Evolutionary conservation across 768 basidiomycete genomes (phyloP), one percentile per base, ranked within the genome.

Genomic region (Tulasnella sp.): DNA sequence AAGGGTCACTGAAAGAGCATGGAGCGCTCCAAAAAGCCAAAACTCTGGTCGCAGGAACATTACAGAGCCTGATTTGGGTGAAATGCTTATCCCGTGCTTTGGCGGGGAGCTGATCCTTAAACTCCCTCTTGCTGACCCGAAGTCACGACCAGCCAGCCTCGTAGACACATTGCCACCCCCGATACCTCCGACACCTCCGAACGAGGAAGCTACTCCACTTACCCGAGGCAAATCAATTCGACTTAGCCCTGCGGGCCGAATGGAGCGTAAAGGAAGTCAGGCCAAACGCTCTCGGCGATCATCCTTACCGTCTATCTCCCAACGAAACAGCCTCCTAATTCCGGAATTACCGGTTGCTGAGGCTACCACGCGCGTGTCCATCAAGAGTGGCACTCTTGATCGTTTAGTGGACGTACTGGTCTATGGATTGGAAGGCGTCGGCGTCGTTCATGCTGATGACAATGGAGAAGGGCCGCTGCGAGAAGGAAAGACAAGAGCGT

Each of bases 381-480:
- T 92, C 4, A 80, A 85, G 64, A 86, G 87, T 2, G 89, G 88
- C 8, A 86, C 88, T 0, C 72, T 91, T 15, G 84, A 85, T 61
- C 76, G 79, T 26, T 74, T 92, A 1, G 84, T 91, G 9, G 80
- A 82, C 43, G 78, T 89, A 9, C 77, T 92, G 15, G 82, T 88
- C 0, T 84, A 86, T 66, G 89, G 89, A 3, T 73, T 91, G 19
- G 81, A 81, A 50, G 83, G 83, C 30, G 81, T 91, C 3, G 84
- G 85, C 0, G 86, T 89, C 0, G 84, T 85, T 0, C 85, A 88
- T 3, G 81, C 89, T 0, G 88, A 92, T 64, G 88, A 91, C 67
- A 90, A 88, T 65, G 89, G 89, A 0, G 87, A 91, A 69, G 88
- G 86, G 74, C 82, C 86, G 0, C 70, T 91, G 44, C 74, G 81